A percentile compares a stretch with the other conserved stretches of the same genome.
phyloP scores from a whole-genome alignment of 2,329 filamentous ascomycete genomes.

The Plenodomus tracheiphilus region DNA sequence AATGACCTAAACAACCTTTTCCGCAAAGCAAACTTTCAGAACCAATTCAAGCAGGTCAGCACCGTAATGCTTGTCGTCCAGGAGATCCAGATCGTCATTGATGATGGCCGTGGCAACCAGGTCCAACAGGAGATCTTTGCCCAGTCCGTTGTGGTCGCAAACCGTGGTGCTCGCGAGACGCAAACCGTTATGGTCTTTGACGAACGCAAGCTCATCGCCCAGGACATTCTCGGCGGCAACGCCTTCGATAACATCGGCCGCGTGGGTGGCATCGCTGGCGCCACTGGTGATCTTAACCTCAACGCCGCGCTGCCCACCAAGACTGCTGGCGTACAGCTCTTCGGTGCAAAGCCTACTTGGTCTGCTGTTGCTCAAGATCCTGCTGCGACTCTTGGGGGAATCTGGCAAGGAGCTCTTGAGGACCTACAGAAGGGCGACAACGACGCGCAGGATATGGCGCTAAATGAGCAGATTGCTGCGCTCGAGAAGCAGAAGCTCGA shows the following conservation, averaged over 20 bases:
- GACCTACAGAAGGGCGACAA: conserved; percentile 29
- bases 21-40: conserved; percentile 32
- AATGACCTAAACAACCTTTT: conserved; percentile 38
- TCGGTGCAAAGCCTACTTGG: conserved; percentile 34
- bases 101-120: conserved; percentile 27
- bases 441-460: conserved; percentile 24
- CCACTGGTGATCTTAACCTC: conserved; percentile 14
- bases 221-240: conserved; percentile 28
- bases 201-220: conserved; percentile 26
- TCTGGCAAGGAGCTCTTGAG: conserved; percentile 31
- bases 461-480: conserved; percentile 24
- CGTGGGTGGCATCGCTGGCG: conserved; percentile 17
- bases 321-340: conserved; percentile 31
- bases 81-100: conserved; percentile 32
- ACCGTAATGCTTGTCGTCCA: conserved; percentile 38
- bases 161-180: conserved; percentile 26
- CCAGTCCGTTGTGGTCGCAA: conserved; percentile 32
- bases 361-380: conserved; percentile 28
- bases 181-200: conserved; percentile 39
- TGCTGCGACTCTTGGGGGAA: conserved; percentile 29
- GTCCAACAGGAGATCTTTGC: conserved; percentile 35
- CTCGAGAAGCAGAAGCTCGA: conserved; percentile 25
- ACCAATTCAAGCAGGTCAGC: conserved; percentile 18
- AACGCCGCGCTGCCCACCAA: conserved; percentile 19
- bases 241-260: conserved; percentile 13